Base-by-base conservation (phyloP, 768 basidiomycete genomes). In the Tulasnella calospora region DNA sequence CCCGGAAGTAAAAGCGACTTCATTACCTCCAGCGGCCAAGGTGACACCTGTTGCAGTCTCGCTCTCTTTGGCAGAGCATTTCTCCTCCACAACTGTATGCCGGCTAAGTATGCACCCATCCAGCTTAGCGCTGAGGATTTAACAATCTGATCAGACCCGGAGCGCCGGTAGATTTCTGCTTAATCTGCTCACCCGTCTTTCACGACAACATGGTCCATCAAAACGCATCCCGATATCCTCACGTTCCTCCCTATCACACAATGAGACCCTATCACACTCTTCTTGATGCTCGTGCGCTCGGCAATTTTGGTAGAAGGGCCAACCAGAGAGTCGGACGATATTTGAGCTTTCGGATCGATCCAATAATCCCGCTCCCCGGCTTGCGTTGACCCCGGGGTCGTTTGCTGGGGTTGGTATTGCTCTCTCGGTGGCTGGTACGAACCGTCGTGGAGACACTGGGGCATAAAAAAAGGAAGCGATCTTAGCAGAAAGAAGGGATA, bases 171-270 rank as follows among this genome's bases (percentile, higher is more conserved):
- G 35, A 23, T 21, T 17, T 74, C 51, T n/a, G 33, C 7, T 46
- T 36, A 51, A 21, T 35, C 73, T n/a, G 82, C 90, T 82, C 80
- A 95, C 96, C 95, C 94, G 78, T 97, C 95, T 61, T 89, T 92
- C 17, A 98, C 85, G 5, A 93, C 88, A 81, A 95, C 96, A 82
- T 97, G 95, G 82, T 98, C 96, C 80, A 96, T 87, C 33, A 98
- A 83, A 9, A 97, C 89, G 81, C 93, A 96, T 15, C 93, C 92
- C 2, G 87, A 87, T 71, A 98, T 90, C 83, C 90, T 94, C n/a
- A 89, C 92, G 87, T 92, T 92, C 83, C 90, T 92, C 3, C 94
- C 94, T 75, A 96, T 92, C 21, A 90, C 85, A 81, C 94, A 96
- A 83, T 96, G 95, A 79, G 91, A 88, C 12, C 94, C 94, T 40